Evolutionary conservation across 257 asterid genomes (phyloP).

Genomic region (Fraxinus anomala): DNA sequence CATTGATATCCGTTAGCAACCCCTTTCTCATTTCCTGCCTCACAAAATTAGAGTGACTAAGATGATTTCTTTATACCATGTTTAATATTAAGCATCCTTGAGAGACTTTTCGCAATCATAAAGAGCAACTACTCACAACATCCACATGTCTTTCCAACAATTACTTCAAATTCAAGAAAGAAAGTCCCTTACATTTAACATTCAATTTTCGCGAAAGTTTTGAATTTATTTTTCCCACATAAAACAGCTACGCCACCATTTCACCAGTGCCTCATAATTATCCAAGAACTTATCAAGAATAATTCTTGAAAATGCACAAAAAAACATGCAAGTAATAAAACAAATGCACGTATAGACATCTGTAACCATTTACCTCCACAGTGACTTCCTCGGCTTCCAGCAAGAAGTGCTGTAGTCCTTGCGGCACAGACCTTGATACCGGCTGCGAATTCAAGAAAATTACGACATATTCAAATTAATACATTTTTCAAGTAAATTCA

Average conservation of each 20-base stretch:
- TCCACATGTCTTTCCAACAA: neutral
- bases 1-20: neutral
- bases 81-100: neutral
- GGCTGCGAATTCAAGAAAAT: slow-evolving; percentile 45
- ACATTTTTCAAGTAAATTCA: neutral
- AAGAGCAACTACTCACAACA: neutral
- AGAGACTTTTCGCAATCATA: neutral
- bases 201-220: neutral
- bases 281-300: neutral
- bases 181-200: neutral
- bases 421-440: slow-evolving; percentile 65
- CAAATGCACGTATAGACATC: neutral
- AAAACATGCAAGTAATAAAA: slow-evolving; percentile 1
- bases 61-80: neutral
- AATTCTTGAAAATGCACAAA: neutral
- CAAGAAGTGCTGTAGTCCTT: slow-evolving; percentile 60
- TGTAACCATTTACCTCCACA: slow-evolving; percentile 56
- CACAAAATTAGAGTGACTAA: neutral
- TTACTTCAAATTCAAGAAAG: neutral
- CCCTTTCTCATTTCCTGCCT: neutral
- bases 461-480: neutral
- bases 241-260: neutral
- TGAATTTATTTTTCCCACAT: neutral
- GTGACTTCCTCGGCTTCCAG: slow-evolving; percentile 67
- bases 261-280: neutral